Base-by-base conservation (phyloP, 2,329 filamentous ascomycete genomes). In the Juglanconis sp. region DNA sequence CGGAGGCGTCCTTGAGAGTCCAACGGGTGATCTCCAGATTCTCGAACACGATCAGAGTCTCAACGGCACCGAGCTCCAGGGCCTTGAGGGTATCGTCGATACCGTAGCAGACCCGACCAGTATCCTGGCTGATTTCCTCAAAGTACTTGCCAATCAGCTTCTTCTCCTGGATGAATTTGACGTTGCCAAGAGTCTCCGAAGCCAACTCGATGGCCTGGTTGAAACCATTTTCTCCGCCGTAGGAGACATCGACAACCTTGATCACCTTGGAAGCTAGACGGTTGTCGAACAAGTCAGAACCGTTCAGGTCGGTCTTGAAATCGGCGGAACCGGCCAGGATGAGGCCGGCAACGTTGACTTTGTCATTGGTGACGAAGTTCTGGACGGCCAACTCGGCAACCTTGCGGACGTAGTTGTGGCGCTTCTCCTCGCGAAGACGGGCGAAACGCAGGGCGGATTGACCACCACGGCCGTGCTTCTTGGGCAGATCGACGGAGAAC, bases 111-210 rank as follows among this genome's bases (percentile, higher is more conserved):
- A 99, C 88, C 73, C 92, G 95, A 68, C 95, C 95, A 56, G 90
- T 96, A 73, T 99, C 95, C 77, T 96, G 92, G 75, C 92, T 96
- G 72, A 99, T 98, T 78, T 99, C 94, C 75, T 99, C 93, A 71
- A 99, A 99, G 83, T 99, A 99, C 74, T 91, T 92, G 75, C 94
- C 94, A 72, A 99, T 99, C 65, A 99, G 87, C 82, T 97, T 99
- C 89, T 99, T 99, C 85, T 99, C 95, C 79, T 99, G 95, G 75
- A 99, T 97, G 76, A 99, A 99, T 80, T 99, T 99, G 85, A 99
- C 95, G 74, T 98, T 99, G 77, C 93, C 91, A 52, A 99, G 85
- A 7, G 95, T 99, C 82, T 99, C 96, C 7, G 92, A 86, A 32
- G 95, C 89, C 70, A 99, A 78, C 74, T 99, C 95, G 66, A 99